A percentile compares a stretch with the other conserved stretches of the same genome.
These are phyloP conservation scores for Entomortierella parvispora DNA, from an alignment of 192 early-diverging fungal genomes.

Conservation along the genomic window DNA sequence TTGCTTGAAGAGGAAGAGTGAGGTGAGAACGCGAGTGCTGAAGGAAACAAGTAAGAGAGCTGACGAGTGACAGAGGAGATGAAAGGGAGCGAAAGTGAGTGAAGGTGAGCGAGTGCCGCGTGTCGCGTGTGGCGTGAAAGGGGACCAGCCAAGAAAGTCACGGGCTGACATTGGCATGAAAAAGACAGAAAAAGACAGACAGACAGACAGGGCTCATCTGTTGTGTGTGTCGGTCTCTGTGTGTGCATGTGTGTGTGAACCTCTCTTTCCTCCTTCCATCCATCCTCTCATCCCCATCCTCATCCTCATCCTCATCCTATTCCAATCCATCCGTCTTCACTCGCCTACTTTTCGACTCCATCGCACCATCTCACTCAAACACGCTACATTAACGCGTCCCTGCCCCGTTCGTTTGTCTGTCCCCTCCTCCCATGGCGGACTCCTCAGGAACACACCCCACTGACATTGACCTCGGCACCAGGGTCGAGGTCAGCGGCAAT, in stretches of 20 bases:
- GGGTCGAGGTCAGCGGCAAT: conserved; percentile 44
- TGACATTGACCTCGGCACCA: conserved; percentile 27
- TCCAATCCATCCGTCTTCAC: background rate
- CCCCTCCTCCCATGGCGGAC: conserved; percentile 23
- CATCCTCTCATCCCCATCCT: background rate
- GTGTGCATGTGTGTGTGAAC: background rate
- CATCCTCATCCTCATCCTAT: background rate
- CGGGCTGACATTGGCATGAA: no score
- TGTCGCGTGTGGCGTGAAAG: no score
- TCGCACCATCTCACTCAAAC: background rate
- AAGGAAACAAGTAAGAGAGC: no score
- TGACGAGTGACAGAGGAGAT: no score
- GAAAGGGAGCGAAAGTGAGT: no score
- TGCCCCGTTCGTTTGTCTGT: background rate
- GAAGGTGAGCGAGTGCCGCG: no score
- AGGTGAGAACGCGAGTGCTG: no score
- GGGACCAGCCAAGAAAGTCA: no score
- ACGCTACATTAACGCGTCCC: background rate
- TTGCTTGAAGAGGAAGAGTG: no score
- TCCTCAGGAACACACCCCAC: conserved; percentile 16
- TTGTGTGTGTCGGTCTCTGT: no score
- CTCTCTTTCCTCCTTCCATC: background rate
- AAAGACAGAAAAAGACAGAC: no score
- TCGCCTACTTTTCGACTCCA: background rate
- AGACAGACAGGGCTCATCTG: no score